Evolutionary conservation across 768 basidiomycete species (phyloP), one percentile per base, ranked within the genome.

Genomic region (Boletus vinaceobasis): DNA sequence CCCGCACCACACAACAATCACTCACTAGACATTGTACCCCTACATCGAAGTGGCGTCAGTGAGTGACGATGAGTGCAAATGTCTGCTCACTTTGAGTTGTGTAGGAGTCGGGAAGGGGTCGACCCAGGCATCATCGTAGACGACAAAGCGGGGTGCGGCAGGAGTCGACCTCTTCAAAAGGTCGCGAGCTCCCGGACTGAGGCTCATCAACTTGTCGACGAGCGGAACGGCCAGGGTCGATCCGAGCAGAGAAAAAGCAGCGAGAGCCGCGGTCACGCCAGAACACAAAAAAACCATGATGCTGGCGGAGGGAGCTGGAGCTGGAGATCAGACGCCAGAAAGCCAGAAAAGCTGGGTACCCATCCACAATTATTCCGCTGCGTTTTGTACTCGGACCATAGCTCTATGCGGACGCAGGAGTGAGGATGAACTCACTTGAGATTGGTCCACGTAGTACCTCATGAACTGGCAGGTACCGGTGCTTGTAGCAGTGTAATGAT

Each of bases 81-180:
- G 5, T 23, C 27, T 5, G n/a, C 61, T 40, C 60, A 81, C 82
- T 54, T 69, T 63, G 53, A 86, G 67, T 4, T 71, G 58, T 23
- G 80, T 67, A 21, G 72, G 66, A 5, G 71, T 62, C 2, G 85
- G 83, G 21, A 65, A 63, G 2, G 78, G 77, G 39, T 67, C 65
- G 8, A 78, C 74, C 53, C 68, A 82, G 23, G 65, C 59, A 48
- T 77, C 76, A 45, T 70, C 65, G 56, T 77, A 77, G 15, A 66
- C 62, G 7, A 74, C 43, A 31, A 73, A 86, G 57, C 80, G 76
- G 26, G 84, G 84, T 6, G 80, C 73, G 29, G 76, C 73, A 0
- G 77, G 74, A 5, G 40, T 33, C 0, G 64, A 35, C 40, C 43
- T 51, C 55, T 54, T 60, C 32, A 65, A 21, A 8, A 66, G n/a